phyloP scores from a whole-genome alignment of 2,329 filamentous ascomycete genomes.

The Phyllosticta ampelicida region DNA sequence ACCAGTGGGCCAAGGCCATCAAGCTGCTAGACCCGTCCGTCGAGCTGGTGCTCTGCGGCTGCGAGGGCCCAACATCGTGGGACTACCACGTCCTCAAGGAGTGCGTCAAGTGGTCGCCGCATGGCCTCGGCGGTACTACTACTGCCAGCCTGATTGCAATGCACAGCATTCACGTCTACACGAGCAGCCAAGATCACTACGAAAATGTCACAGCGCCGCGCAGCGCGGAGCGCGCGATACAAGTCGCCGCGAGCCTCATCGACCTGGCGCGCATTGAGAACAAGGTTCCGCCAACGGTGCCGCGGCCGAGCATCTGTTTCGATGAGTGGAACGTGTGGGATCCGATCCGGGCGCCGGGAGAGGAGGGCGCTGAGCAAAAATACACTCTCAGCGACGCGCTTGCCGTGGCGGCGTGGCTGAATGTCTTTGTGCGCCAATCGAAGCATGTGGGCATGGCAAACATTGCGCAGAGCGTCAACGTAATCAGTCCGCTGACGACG shows the following conservation, averaged over 20 bases:
- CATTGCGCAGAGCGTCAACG: conserved; percentile 68
- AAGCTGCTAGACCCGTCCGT: conserved; percentile 61
- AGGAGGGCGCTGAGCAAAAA: conserved; percentile 59
- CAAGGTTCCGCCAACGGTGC: conserved; percentile 46
- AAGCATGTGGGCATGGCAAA: conserved; percentile 66
- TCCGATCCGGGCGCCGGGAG: conserved; percentile 57
- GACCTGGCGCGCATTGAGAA: conserved; percentile 65
- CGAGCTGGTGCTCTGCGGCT: conserved; percentile 61
- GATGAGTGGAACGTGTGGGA: conserved; percentile 85
- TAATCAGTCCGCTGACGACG: conserved; percentile 69
- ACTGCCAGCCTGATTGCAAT: conserved; percentile 54
- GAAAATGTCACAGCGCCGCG: conserved; percentile 45
- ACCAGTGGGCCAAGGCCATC: conserved; percentile 61
- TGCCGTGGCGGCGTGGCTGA: conserved; percentile 65
- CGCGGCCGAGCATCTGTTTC: conserved; percentile 62
- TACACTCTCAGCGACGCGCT: conserved; percentile 68
- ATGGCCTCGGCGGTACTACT: conserved; percentile 37
- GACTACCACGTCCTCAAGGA: conserved; percentile 63
- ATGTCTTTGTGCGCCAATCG: conserved; percentile 64
- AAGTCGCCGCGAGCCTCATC: conserved; percentile 57
- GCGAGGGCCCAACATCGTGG: conserved; percentile 59
- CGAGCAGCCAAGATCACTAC: conserved; percentile 41
- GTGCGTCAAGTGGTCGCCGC: conserved; percentile 46
- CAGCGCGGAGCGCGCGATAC: conserved; percentile 61
- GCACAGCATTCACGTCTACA: conserved; percentile 75